A percentile compares a stretch with the other conserved stretches of the same genome.
phyloP scores from a whole-genome alignment of 371 early-diverging fungal species.

The Umbelopsis sp. region DNA sequence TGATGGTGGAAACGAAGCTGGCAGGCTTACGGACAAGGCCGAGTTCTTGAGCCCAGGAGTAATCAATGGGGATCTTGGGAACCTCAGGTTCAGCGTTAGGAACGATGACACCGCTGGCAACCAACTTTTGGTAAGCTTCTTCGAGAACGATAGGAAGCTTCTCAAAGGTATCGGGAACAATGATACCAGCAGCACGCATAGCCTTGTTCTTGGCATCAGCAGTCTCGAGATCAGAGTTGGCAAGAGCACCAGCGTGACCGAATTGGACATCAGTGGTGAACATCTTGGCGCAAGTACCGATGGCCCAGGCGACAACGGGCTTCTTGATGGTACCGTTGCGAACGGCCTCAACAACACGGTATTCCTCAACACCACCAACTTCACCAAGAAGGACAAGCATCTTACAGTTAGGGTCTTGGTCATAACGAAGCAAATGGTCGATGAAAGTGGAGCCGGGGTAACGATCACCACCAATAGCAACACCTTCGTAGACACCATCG shows the following conservation, averaged over 20 bases:
- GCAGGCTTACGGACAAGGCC: constrained; percentile 99
- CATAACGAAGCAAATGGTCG: constrained; percentile 94
- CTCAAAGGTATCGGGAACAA: constrained; percentile 96
- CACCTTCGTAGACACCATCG: constrained; percentile 98
- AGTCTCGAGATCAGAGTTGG: constrained; percentile 95
- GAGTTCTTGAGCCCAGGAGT: constrained; percentile 98
- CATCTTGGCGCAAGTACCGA: constrained; percentile 98
- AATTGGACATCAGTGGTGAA: constrained; percentile 97
- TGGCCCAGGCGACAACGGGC: constrained; percentile 98
- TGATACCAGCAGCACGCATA: constrained; percentile 85
- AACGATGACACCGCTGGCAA: constrained; percentile 71
- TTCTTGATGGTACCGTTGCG: constrained; percentile 88
- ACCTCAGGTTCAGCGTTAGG: constrained; percentile 86
- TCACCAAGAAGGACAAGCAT: constrained; percentile 95
- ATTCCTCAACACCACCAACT: constrained; percentile 98
- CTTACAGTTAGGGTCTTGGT: constrained; percentile 92
- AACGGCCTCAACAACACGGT: constrained; percentile 92
- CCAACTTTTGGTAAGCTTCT: constrained; percentile 78
- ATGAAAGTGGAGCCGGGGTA: constrained; percentile 99
- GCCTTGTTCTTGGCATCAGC: constrained; percentile 96
- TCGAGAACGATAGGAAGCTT: constrained; percentile 84
- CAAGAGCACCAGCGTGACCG: constrained; percentile 97
- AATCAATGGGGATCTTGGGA: constrained; percentile 99
- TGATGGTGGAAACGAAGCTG: constrained; percentile 96
- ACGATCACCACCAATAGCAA: constrained; percentile 98